Evolutionary conservation across 108 stramenopile species (phyloP).

Genomic region (Nannochloropsis oceanica): DNA sequence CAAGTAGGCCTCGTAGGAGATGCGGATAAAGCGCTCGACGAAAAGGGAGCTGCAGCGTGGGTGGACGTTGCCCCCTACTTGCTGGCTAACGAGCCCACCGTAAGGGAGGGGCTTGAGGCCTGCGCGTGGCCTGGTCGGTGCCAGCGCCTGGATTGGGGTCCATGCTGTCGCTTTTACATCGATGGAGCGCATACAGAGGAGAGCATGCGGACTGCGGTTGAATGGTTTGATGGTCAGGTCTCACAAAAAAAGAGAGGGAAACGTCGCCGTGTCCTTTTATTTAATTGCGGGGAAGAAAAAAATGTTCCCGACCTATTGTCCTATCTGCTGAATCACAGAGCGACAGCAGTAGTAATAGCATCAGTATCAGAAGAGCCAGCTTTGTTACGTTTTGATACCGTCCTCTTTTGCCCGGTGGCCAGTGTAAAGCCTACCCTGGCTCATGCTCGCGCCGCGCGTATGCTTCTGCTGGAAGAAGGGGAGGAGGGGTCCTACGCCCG

Average conservation of each 20-base stretch:
- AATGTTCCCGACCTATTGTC: neutral
- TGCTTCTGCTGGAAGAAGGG: neutral
- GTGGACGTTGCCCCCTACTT: neutral
- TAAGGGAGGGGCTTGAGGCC: neutral
- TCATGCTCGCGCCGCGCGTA: neutral
- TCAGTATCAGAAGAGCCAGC: neutral
- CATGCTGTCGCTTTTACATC: neutral
- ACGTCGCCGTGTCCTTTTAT: neutral
- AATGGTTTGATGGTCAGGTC: neutral
- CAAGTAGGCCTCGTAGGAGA: neutral
- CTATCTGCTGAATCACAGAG: neutral
- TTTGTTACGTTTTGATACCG: neutral
- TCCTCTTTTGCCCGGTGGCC: neutral
- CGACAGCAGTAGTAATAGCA: no score
- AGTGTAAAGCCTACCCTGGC: neutral
- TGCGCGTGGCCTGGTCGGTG: constrained; percentile 15
- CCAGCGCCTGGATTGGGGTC: neutral
- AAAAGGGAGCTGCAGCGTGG: neutral
- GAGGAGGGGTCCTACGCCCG: neutral
- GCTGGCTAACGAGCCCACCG: neutral
- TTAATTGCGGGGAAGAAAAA: neutral
- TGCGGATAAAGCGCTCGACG: neutral
- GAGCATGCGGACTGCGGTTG: neutral
- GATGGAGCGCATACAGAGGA: neutral
- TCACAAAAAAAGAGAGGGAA: neutral